phyloP scores from a whole-genome alignment of 2,329 filamentous ascomycete species.

The Colletotrichum agaves region DNA sequence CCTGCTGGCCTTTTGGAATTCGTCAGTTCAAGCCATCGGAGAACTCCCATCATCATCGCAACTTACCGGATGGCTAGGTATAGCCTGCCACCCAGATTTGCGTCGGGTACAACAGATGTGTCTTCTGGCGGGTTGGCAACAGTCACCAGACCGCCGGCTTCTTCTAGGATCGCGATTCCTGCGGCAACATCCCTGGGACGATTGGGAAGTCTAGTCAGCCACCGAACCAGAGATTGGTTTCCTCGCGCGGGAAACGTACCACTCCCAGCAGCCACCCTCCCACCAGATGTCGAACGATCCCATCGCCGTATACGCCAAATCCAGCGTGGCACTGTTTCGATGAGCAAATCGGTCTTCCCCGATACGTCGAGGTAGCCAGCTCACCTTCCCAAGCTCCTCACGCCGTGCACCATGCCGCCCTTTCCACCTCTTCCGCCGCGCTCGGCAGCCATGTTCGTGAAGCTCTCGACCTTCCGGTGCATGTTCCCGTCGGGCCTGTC shows the following conservation, averaged over 20 bases:
- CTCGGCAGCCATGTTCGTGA: conserved; percentile 79
- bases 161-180: conserved; percentile 76
- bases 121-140: conserved; percentile 76
- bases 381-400: conserved; percentile 73
- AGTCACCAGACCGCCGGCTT: conserved; percentile 79
- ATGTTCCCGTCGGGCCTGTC: conserved; percentile 75
- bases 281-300: conserved; percentile 84
- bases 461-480: conserved; percentile 77
- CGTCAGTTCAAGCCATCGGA: conserved; percentile 7
- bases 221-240: conserved; percentile 60
- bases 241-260: conserved; percentile 57
- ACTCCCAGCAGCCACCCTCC: conserved; percentile 86
- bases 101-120: conserved; percentile 67
- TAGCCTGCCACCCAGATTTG: conserved; percentile 72
- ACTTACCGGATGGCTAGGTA: conserved; percentile 75
- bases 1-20: conserved; percentile 70
- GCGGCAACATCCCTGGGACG: conserved; percentile 75
- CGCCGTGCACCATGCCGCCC: conserved; percentile 83
- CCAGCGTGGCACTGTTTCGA: conserved; percentile 71
- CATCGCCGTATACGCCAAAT: conserved; percentile 80
- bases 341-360: neutral
- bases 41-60: neutral
- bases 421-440: conserved; percentile 69
- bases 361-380: conserved; percentile 1
- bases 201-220: conserved; percentile 58